A percentile compares a stretch with the other conserved stretches of the same genome.
phyloP scores from a whole-genome alignment of 768 basidiomycete genomes.

The Rhodotorula kratochvilovae region DNA sequence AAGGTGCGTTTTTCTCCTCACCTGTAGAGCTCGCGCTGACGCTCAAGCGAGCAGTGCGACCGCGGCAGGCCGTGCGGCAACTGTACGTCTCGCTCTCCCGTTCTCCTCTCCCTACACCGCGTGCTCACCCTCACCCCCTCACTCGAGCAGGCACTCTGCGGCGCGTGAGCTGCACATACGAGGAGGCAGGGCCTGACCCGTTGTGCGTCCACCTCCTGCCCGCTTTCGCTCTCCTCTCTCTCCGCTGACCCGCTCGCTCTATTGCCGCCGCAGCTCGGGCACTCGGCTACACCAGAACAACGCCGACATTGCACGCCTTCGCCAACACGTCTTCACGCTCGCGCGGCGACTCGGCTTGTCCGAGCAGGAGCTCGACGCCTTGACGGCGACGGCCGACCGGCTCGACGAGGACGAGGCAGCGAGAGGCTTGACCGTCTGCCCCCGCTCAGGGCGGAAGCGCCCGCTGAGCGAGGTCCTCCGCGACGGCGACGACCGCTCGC shows the following conservation, averaged over 20 bases:
- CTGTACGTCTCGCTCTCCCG: not conserved
- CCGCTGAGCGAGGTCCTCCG: not conserved
- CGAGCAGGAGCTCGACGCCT: not conserved
- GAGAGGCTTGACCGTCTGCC: not conserved
- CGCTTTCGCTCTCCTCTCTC: not conserved
- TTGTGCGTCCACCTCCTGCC: not conserved
- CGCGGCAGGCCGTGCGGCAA: not conserved
- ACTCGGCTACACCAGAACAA: not conserved
- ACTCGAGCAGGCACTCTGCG: not conserved
- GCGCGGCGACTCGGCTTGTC: not conserved
- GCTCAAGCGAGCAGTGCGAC: not conserved
- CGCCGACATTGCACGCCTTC: conserved; percentile 4
- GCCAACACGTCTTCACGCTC: not conserved
- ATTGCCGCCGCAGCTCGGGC: not conserved
- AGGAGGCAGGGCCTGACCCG: not conserved
- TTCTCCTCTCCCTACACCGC: not conserved
- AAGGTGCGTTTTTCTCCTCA: not conserved
- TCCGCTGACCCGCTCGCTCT: not conserved
- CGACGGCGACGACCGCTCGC: not conserved
- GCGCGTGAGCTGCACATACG: not conserved
- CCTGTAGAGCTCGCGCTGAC: not conserved
- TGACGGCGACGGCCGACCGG: not conserved
- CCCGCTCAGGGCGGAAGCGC: not conserved
- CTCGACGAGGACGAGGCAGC: not conserved
- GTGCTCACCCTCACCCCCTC: not conserved